Base-by-base conservation (phyloP, 2,329 filamentous ascomycete species). In the Phaeophleospora eucalypticola region DNA sequence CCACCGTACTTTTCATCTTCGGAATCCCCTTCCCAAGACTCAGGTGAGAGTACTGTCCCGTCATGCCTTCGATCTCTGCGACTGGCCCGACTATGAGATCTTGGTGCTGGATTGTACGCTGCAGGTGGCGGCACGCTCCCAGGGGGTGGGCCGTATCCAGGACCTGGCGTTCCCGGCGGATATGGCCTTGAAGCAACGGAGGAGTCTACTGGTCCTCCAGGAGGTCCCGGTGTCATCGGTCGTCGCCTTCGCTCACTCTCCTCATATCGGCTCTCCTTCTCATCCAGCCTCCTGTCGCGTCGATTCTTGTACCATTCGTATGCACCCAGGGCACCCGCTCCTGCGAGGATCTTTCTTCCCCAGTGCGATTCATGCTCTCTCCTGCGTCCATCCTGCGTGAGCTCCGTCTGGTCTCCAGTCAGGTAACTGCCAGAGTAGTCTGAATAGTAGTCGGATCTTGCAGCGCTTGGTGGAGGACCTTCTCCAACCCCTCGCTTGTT, bases 361-460 rank as follows among this genome's bases (percentile, higher is more conserved):
- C 71, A 71, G 46, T 61, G 58, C 51, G 56, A 41, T 46, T 47
- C 21, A 38, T 41, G 44, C 39, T 46, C 43, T 37, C 43, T 36
- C 27, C 47, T 50, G 32, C 57, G 51, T 27, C 63, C 59, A 36
- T 61, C 68, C 36, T 71, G 71, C 52, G 73, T 79, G 79, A 29
- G 79, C 80, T 45, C 77, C 72, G 55, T 78, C 71, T 58, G 80
- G 79, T 36, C 80, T 74, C 55, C 78, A 76, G 49, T 67, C 47
- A 59, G 15, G 36, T 59, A 60, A 48, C 57, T 58, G 18, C 56
- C 58, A 37, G 42, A 53, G 41, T 60, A 60, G 45, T 60, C 58
- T 7, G 58, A 58, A 45, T 59, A 59, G 49, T 58, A 54, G 19
- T 58, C 56, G n/a, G 58, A 58, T 35, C 48, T 45, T 36, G 47